These are phyloP conservation scores for Suhomyces sp. DNA, from an alignment of 805 yeast genomes.

Conservation along the genomic window DNA sequence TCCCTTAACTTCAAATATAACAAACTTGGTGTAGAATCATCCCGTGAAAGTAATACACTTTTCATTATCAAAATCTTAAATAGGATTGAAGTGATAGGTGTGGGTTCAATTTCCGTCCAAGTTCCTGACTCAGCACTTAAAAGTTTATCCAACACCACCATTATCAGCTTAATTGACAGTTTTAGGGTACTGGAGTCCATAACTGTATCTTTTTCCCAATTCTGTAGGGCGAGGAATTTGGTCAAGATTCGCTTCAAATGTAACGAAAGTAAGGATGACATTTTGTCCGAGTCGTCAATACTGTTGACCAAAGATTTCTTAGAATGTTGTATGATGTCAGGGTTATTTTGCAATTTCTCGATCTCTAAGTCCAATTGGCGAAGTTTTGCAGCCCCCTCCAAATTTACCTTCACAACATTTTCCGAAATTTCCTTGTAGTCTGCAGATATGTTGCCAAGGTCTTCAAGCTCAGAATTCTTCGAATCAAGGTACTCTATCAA, in stretches of 20 bases:
- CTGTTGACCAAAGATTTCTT: background rate
- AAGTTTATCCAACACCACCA: constrained; percentile 7
- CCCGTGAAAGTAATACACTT: constrained; percentile 8
- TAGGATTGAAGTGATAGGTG: background rate
- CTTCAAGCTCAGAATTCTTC: background rate
- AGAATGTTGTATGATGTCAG: no score
- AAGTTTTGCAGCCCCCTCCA: constrained; percentile 1
- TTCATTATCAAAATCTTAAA: constrained; percentile 11
- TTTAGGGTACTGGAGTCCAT: constrained; percentile 19
- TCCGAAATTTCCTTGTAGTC: constrained; percentile 1
- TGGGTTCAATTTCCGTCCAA: constrained; percentile 6
- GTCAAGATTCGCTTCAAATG: constrained; percentile 19
- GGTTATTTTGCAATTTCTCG: no score
- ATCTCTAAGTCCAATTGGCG: background rate
- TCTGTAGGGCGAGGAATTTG: constrained; percentile 20
- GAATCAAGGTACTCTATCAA: background rate
- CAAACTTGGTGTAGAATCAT: constrained; percentile 4
- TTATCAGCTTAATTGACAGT: constrained; percentile 11
- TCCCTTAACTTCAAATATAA: constrained; percentile 7
- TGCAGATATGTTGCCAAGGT: background rate
- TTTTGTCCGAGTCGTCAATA: background rate
- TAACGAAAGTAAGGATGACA: constrained; percentile 12
- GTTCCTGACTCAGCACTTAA: constrained; percentile 1
- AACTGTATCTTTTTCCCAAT: constrained; percentile 19
- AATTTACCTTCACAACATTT: background rate